Conservation (phyloP, 371 early-diverging fungal species). For the Actinomucor elegans region DNA sequence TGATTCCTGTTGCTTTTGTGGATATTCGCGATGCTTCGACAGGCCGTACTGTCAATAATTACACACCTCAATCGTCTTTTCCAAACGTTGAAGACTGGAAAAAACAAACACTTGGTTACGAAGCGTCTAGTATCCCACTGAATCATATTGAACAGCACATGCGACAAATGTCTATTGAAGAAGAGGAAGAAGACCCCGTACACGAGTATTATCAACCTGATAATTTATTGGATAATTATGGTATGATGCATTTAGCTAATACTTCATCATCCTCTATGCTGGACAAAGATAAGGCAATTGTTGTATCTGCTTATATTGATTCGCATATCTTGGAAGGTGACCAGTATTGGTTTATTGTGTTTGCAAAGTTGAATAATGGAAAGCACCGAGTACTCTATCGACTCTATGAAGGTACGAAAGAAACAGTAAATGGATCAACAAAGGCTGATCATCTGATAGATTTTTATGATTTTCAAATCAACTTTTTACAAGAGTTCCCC, state of each 20-base stretch:
- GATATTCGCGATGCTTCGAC: slow-evolving; percentile 60
- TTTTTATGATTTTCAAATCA: slow-evolving; percentile 79
- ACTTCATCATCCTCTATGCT: slow-evolving; percentile 2
- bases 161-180: slow-evolving; percentile 17
- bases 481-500: slow-evolving; percentile 74
- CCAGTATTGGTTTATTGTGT: slow-evolving; percentile 70
- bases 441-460: slow-evolving; percentile 33
- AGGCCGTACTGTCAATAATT: slow-evolving; percentile 27
- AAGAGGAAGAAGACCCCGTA: slow-evolving; percentile 16
- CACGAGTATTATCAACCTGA: slow-evolving; percentile 15
- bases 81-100: slow-evolving; percentile 81
- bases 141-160: slow-evolving; percentile 35
- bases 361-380: slow-evolving; percentile 56
- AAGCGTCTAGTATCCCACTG: slow-evolving; percentile 57
- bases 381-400: slow-evolving; percentile 62
- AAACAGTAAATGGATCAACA: not conserved
- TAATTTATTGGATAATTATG: slow-evolving; percentile 15
- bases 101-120: slow-evolving; percentile 59
- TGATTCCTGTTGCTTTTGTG: slow-evolving; percentile 76
- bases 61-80: slow-evolving; percentile 51
- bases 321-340: slow-evolving; percentile 51
- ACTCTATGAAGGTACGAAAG: slow-evolving; percentile 58
- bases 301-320: slow-evolving; percentile 49
- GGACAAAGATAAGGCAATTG: slow-evolving; percentile 4
- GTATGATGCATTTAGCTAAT: slow-evolving; percentile 18